Evolutionary conservation across 1,139 yeast genomes (phyloP).

Genomic region (Arxiozyma telluris): DNA sequence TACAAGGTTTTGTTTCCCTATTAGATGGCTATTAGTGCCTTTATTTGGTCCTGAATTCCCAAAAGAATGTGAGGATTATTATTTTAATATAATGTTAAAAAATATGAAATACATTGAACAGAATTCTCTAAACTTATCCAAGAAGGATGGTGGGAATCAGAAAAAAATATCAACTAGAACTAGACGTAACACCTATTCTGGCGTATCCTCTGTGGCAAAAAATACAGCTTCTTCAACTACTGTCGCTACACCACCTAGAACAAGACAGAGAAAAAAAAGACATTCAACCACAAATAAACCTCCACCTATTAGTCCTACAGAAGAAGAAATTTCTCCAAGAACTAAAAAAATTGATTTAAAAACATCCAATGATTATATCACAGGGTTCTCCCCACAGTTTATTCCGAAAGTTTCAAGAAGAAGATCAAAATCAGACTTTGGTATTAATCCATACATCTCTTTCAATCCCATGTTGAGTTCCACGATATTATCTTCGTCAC

Average conservation of each 20-base stretch:
- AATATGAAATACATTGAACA: neutral
- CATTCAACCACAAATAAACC: neutral
- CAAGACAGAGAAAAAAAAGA: neutral
- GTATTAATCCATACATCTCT: neutral
- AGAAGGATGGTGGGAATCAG: neutral
- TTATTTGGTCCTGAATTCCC: conserved; percentile 73
- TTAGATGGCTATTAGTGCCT: conserved; percentile 70
- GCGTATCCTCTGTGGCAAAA: neutral
- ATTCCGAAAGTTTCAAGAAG: neutral
- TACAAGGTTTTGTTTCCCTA: conserved; percentile 64
- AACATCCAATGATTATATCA: neutral
- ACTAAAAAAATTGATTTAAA: conserved; percentile 2
- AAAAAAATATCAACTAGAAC: neutral
- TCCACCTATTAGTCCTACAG: neutral
- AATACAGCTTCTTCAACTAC: neutral
- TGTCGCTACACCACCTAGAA: neutral
- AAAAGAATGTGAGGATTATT: conserved; percentile 39
- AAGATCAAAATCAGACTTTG: conserved; percentile 2
- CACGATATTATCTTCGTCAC: neutral
- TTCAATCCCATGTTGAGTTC: neutral
- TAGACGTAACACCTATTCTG: neutral
- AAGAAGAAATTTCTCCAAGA: conserved; percentile 2
- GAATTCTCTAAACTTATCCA: neutral
- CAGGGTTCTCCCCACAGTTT: neutral
- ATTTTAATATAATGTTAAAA: neutral